These are phyloP conservation scores for Talaromyces pinophilus DNA, from an alignment of 2,329 filamentous ascomycete species.

Conservation along the genomic window DNA sequence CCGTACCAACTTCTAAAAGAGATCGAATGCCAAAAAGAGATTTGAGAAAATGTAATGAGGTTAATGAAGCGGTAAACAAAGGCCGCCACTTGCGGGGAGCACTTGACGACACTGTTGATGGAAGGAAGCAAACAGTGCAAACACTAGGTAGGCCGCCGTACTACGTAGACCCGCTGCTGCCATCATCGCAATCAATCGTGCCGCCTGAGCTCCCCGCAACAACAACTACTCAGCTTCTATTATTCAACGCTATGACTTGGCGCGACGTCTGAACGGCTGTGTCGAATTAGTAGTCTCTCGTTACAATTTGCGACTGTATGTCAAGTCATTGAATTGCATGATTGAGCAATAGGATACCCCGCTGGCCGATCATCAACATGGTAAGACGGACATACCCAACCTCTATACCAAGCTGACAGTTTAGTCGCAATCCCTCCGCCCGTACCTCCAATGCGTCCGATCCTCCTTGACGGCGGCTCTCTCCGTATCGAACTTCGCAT, in stretches of 20 bases:
- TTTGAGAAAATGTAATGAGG: background rate
- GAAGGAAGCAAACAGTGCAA: slow-evolving; percentile 37
- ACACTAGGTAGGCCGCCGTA: slow-evolving; percentile 22
- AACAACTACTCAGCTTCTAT: background rate
- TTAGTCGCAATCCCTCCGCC: slow-evolving; percentile 92
- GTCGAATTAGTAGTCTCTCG: background rate
- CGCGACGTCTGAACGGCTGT: background rate
- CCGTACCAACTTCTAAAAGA: background rate
- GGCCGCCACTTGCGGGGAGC: slow-evolving; percentile 21
- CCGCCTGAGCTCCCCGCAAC: slow-evolving; percentile 23
- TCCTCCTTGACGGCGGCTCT: slow-evolving; percentile 92
- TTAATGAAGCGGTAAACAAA: slow-evolving; percentile 22
- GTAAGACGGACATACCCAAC: slow-evolving; percentile 4
- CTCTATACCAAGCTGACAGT: slow-evolving; percentile 14
- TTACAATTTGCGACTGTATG: background rate
- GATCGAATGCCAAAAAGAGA: background rate
- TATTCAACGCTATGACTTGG: background rate
- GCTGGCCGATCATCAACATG: slow-evolving; percentile 14
- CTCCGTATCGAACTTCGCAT: slow-evolving; percentile 94
- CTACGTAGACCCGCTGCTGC: slow-evolving; percentile 11
- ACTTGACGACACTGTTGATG: slow-evolving; percentile 14
- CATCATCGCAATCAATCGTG: slow-evolving; percentile 11
- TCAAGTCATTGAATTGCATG: background rate
- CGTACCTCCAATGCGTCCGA: slow-evolving; percentile 94
- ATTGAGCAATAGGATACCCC: background rate